Conservation (phyloP, 192 early-diverging fungal species). For the Podila minutissima region DNA sequence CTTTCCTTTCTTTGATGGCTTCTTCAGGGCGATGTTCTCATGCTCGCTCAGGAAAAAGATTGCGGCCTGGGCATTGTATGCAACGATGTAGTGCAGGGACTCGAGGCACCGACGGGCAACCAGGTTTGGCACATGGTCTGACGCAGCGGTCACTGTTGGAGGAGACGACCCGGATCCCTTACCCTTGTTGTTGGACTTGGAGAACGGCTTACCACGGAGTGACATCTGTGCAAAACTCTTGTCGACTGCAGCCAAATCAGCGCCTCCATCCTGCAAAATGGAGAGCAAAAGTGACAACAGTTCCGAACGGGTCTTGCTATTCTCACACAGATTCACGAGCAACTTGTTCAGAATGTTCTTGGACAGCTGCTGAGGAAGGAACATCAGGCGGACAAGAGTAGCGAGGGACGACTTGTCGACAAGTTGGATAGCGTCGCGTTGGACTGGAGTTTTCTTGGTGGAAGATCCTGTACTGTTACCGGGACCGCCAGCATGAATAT, state of each 20-base stretch:
- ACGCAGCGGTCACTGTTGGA: constrained; percentile 34
- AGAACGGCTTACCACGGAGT: constrained; percentile 64
- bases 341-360: constrained; percentile 71
- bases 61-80: constrained; percentile 78
- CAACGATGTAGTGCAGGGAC: constrained; percentile 80
- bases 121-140: constrained; percentile 85
- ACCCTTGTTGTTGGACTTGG: constrained; percentile 48
- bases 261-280: constrained; percentile 84
- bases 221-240: constrained; percentile 81
- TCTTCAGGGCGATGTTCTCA: constrained; percentile 65
- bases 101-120: constrained; percentile 91
- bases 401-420: constrained; percentile 84
- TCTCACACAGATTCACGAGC: constrained; percentile 89
- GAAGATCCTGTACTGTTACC: constrained; percentile 9
- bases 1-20: constrained; percentile 68
- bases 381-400: constrained; percentile 87
- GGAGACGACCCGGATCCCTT: constrained; percentile 19
- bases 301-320: constrained; percentile 85
- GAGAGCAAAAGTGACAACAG: constrained; percentile 87
- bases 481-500: constrained; percentile 26
- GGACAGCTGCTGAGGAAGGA: constrained; percentile 83
- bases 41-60: constrained; percentile 83
- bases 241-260: constrained; percentile 80
- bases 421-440: constrained; percentile 79
- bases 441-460: constrained; percentile 51